These are phyloP conservation scores for Cercospora janseana DNA, from an alignment of 2,329 filamentous ascomycete genomes.

Conservation along the genomic window DNA sequence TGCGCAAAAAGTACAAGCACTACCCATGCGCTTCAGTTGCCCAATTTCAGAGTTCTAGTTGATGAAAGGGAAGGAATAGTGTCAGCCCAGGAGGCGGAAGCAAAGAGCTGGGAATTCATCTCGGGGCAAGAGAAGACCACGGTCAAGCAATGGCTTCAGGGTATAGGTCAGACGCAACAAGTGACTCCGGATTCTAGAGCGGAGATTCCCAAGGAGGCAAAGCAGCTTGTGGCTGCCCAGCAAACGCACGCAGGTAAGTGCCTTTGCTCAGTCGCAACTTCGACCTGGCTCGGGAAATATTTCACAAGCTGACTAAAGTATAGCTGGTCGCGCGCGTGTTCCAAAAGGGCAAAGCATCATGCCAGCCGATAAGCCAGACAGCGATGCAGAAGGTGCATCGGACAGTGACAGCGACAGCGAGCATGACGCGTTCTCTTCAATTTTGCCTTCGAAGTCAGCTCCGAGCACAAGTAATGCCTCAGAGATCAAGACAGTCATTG, in stretches of 20 bases:
- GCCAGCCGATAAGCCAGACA: background rate
- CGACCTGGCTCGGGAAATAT: background rate
- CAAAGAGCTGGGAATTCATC: constrained; percentile 18
- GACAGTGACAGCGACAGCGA: constrained; percentile 13
- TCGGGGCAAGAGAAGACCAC: constrained; percentile 11
- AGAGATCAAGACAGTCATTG: background rate
- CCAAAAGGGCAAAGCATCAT: constrained; percentile 20
- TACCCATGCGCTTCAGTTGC: constrained; percentile 14
- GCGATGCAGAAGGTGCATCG: constrained; percentile 10
- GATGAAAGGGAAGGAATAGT: constrained; percentile 13
- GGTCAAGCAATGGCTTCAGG: constrained; percentile 30
- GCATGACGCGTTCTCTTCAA: constrained; percentile 1
- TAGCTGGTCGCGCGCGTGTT: constrained; percentile 19
- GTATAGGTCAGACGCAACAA: constrained; percentile 27
- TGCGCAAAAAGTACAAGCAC: constrained; percentile 2
- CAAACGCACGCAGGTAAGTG: constrained; percentile 15
- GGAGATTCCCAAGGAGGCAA: constrained; percentile 28
- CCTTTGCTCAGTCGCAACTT: constrained; percentile 2
- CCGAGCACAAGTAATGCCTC: too few species aligned
- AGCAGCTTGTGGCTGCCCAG: constrained; percentile 18
- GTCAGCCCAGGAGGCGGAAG: constrained; percentile 2
- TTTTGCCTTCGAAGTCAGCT: background rate
- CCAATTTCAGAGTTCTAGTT: constrained; percentile 8
- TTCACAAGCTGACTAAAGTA: background rate
- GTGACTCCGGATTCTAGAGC: constrained; percentile 18